Percentiles rank a stretch among this genome's conserved stretches.
Evolutionary conservation across 2,329 filamentous ascomycete species (phyloP).

Genomic region (Aspergillus aculeatus): DNA sequence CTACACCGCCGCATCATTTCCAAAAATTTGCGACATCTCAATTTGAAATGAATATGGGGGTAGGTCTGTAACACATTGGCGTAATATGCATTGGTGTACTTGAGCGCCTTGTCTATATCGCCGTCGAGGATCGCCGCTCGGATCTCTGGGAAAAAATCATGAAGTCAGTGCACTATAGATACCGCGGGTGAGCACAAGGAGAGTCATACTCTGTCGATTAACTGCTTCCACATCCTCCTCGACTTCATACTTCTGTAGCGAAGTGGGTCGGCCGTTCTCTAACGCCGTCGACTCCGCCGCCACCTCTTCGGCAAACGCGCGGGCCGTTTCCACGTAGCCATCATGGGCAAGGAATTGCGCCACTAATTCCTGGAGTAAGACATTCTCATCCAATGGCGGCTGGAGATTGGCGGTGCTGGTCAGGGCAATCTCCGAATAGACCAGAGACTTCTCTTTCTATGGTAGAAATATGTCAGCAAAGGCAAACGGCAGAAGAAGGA

Average conservation of each 20-base stretch:
- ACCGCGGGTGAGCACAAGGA: neutral
- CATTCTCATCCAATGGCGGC: slow-evolving; percentile 66
- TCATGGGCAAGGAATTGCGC: slow-evolving; percentile 91
- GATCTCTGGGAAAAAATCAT: slow-evolving; percentile 60
- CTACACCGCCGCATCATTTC: slow-evolving; percentile 83
- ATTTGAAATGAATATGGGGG: slow-evolving; percentile 79
- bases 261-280: slow-evolving; percentile 53
- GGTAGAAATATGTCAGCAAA: slow-evolving; percentile 13
- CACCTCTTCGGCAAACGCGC: slow-evolving; percentile 82
- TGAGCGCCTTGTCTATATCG: slow-evolving; percentile 87
- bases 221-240: slow-evolving; percentile 83
- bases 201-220: slow-evolving; percentile 72
- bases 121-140: slow-evolving; percentile 84
- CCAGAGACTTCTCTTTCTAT: slow-evolving; percentile 60
- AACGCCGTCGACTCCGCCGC: slow-evolving; percentile 70
- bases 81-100: slow-evolving; percentile 75
- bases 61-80: slow-evolving; percentile 76
- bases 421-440: slow-evolving; percentile 62
- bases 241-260: slow-evolving; percentile 62
- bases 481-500: neutral
- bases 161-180: neutral
- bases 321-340: slow-evolving; percentile 89
- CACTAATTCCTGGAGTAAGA: slow-evolving; percentile 78
- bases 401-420: slow-evolving; percentile 61
- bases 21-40: slow-evolving; percentile 88